phyloP scores from a whole-genome alignment of 371 early-diverging fungal genomes.

The Aphelidium insulamus region DNA sequence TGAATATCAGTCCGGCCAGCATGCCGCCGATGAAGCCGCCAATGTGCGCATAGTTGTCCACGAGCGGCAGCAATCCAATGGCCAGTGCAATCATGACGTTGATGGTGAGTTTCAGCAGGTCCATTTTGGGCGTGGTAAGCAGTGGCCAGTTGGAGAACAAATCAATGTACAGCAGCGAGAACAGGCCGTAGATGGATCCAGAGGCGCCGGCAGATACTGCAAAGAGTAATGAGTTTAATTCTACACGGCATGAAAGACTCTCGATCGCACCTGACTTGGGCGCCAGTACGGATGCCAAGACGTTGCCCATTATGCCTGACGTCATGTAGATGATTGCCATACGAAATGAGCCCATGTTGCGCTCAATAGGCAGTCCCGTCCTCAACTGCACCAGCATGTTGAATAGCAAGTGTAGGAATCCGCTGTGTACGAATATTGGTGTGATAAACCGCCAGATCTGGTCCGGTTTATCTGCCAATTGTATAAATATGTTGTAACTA shows the following conservation, averaged over 20 bases:
- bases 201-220: constrained; percentile 54
- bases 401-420: constrained; percentile 47
- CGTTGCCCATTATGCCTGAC: constrained; percentile 44
- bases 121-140: constrained; percentile 32
- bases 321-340: constrained; percentile 45
- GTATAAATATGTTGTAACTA: too few relatives aligned
- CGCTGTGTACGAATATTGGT: constrained; percentile 73
- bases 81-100: constrained; percentile 32
- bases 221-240: too few relatives aligned
- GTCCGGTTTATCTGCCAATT: constrained; percentile 17
- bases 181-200: constrained; percentile 57
- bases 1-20: constrained; percentile 16
- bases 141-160: constrained; percentile 53
- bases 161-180: constrained; percentile 56
- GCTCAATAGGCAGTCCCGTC: constrained; percentile 45
- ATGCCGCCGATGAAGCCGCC: constrained; percentile 27
- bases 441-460: constrained; percentile 60
- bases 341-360: constrained; percentile 45
- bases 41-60: constrained; percentile 62
- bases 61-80: constrained; percentile 39
- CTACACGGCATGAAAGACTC: too few relatives aligned
- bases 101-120: constrained; percentile 39
- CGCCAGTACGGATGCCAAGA: too few relatives aligned
- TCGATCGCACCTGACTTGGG: too few relatives aligned
- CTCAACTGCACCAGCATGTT: constrained; percentile 50